phyloP scores from a whole-genome alignment of 768 basidiomycete species.

The Leucogyrophana mollusca region DNA sequence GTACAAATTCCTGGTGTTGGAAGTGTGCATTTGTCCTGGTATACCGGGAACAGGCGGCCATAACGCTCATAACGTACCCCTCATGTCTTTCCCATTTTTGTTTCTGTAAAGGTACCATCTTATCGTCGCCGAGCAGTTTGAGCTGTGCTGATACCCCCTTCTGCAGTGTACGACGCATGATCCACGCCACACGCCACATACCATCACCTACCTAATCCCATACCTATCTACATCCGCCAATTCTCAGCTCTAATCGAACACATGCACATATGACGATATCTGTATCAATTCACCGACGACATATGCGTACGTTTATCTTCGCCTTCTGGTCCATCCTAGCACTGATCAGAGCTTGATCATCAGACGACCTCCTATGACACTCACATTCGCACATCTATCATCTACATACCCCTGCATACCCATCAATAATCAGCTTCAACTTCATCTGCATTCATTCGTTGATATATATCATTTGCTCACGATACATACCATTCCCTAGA shows the following conservation, averaged over 20 bases:
- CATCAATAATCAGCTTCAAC: constrained; percentile 23
- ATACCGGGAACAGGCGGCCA: constrained; percentile 47
- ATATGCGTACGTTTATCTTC: constrained; percentile 11
- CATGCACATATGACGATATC: constrained; percentile 19
- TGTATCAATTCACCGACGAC: constrained; percentile 26
- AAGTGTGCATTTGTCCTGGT: constrained; percentile 79
- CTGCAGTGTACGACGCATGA: constrained; percentile 26
- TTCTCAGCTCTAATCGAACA: constrained; percentile 26
- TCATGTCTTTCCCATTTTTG: constrained; percentile 3
- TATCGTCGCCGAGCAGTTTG: background rate
- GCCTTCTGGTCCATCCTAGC: background rate
- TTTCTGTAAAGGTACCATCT: constrained; percentile 23
- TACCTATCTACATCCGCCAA: constrained; percentile 19
- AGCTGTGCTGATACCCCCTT: constrained; percentile 4
- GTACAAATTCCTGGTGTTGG: constrained; percentile 75
- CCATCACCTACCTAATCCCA: constrained; percentile 17
- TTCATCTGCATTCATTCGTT: constrained; percentile 19
- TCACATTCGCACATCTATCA: constrained; percentile 17
- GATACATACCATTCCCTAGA: constrained; percentile 8
- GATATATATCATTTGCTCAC: constrained; percentile 18
- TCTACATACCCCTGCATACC: constrained; percentile 26
- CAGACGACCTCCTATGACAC: constrained; percentile 27
- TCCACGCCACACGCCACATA: constrained; percentile 19
- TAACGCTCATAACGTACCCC: constrained; percentile 8
- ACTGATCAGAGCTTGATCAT: constrained; percentile 3